Evolutionary conservation across 345 rosid species (phyloP).

Genomic region (Moringa oleifera): DNA sequence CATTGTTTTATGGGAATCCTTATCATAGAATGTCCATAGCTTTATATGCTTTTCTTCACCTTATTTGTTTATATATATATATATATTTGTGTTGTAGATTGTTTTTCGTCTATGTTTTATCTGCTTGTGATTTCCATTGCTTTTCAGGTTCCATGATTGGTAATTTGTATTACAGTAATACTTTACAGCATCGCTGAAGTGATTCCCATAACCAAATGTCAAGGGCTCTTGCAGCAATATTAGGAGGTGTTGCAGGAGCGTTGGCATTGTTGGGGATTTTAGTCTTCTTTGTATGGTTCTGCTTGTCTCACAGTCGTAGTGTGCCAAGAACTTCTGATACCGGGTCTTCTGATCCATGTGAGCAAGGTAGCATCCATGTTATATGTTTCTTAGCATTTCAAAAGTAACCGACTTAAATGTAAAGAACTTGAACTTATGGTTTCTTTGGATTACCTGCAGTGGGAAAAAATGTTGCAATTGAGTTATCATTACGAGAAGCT

Average conservation of each 20-base stretch:
- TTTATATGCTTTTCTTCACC: not conserved
- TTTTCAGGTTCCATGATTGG: conserved; percentile 43
- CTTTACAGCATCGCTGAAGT: conserved; percentile 46
- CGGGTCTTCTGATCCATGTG: conserved; percentile 73
- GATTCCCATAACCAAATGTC: conserved; percentile 76
- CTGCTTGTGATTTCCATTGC: conserved; percentile 24
- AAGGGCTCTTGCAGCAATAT: conserved; percentile 68
- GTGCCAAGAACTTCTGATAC: conserved; percentile 74
- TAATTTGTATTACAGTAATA: conserved; percentile 15
- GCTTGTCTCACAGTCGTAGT: conserved; percentile 38
- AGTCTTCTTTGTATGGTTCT: conserved; percentile 56
- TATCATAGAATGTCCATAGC: too few relatives aligned
- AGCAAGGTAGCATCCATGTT: conserved; percentile 44
- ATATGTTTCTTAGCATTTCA: not conserved
- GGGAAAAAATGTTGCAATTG: conserved; percentile 68
- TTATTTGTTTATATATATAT: too few relatives aligned
- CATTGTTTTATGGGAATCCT: not conserved
- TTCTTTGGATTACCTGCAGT: conserved; percentile 26
- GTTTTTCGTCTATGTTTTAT: conserved; percentile 13
- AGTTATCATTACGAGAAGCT: conserved; percentile 67
- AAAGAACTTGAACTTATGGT: not conserved
- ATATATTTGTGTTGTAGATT: too few relatives aligned
- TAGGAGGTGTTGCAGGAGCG: conserved; percentile 98
- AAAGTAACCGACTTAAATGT: not conserved
- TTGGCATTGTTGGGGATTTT: conserved; percentile 61